Evolutionary conservation across 805 yeast species (phyloP).

Genomic region (Cyberlindnera americana): DNA sequence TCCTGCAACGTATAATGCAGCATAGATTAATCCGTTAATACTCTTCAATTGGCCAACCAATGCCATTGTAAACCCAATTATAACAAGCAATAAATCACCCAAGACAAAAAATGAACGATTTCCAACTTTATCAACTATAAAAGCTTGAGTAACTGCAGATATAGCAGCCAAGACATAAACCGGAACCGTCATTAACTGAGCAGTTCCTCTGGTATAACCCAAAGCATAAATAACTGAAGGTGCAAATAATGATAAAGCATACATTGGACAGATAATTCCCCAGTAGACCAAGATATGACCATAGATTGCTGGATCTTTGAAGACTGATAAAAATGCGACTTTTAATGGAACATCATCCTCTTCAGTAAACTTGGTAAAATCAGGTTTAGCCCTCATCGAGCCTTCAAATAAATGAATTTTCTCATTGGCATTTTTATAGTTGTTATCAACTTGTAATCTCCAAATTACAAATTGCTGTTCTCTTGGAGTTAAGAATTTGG

Average conservation of each 20-base stretch:
- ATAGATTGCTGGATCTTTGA: conserved; percentile 15
- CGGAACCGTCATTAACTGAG: conserved; percentile 28
- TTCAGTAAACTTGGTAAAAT: conserved; percentile 11
- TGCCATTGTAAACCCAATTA: conserved; percentile 33
- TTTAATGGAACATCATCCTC: conserved; percentile 13
- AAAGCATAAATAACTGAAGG: conserved; percentile 18
- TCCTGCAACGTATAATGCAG: conserved; percentile 31
- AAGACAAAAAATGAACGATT: conserved; percentile 30
- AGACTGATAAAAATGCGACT: conserved; percentile 10
- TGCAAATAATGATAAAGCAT: conserved; percentile 17
- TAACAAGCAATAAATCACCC: conserved; percentile 29
- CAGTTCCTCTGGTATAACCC: conserved; percentile 22
- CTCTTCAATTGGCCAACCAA: conserved; percentile 29
- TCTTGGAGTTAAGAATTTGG: conserved; percentile 17
- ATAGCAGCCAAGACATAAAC: conserved; percentile 14
- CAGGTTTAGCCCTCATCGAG: conserved; percentile 11
- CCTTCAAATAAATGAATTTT: conserved; percentile 6
- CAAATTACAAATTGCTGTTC: conserved; percentile 16
- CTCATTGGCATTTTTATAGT: conserved; percentile 7
- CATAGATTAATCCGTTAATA: conserved; percentile 28
- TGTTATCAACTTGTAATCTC: conserved; percentile 13
- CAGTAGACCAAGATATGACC: conserved; percentile 12
- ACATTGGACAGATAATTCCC: conserved; percentile 18
- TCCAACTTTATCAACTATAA: conserved; percentile 22
- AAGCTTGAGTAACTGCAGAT: conserved; percentile 16